Evolutionary conservation across 2,329 filamentous ascomycete species (phyloP).

Genomic region (Phyllosticta citribraziliensis): DNA sequence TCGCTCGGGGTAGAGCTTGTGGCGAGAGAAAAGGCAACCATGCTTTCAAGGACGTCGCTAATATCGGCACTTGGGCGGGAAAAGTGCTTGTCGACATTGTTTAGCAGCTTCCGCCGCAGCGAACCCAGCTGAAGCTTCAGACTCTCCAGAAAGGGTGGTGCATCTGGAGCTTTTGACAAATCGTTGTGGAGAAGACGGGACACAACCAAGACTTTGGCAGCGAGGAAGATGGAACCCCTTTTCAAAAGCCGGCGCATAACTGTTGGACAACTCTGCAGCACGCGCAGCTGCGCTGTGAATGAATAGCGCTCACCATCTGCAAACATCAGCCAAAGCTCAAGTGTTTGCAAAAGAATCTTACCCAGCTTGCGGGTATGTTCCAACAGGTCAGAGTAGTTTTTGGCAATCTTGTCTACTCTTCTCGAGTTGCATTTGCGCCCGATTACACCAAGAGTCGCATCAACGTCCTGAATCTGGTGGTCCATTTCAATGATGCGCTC

Average conservation of each 20-base stretch:
- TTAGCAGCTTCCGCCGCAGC: slow-evolving; percentile 55
- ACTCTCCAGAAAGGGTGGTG: slow-evolving; percentile 48
- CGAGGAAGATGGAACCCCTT: slow-evolving; percentile 40
- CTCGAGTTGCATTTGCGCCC: slow-evolving; percentile 67
- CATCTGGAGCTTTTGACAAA: slow-evolving; percentile 44
- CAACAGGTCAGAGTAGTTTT: slow-evolving; percentile 47
- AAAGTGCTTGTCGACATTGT: slow-evolving; percentile 49
- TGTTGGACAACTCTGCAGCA: slow-evolving; percentile 47
- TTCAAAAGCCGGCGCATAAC: slow-evolving; percentile 45
- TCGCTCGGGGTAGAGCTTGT: slow-evolving; percentile 73
- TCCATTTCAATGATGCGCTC: slow-evolving; percentile 93
- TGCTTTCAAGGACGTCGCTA: slow-evolving; percentile 53
- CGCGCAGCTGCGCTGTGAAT: slow-evolving; percentile 46
- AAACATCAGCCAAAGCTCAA: background rate
- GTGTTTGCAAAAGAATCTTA: slow-evolving; percentile 16
- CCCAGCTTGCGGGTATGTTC: slow-evolving; percentile 29
- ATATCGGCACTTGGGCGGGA: slow-evolving; percentile 26
- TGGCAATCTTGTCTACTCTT: slow-evolving; percentile 55
- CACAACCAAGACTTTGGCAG: slow-evolving; percentile 60
- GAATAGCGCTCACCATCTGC: slow-evolving; percentile 35
- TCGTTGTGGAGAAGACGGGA: slow-evolving; percentile 66
- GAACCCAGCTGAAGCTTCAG: slow-evolving; percentile 54
- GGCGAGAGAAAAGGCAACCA: slow-evolving; percentile 73
- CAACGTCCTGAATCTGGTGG: slow-evolving; percentile 62
- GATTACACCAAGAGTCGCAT: slow-evolving; percentile 60